These are phyloP conservation scores for Withania somnifera DNA, from an alignment of 305 asterid genomes.

Conservation along the genomic window DNA sequence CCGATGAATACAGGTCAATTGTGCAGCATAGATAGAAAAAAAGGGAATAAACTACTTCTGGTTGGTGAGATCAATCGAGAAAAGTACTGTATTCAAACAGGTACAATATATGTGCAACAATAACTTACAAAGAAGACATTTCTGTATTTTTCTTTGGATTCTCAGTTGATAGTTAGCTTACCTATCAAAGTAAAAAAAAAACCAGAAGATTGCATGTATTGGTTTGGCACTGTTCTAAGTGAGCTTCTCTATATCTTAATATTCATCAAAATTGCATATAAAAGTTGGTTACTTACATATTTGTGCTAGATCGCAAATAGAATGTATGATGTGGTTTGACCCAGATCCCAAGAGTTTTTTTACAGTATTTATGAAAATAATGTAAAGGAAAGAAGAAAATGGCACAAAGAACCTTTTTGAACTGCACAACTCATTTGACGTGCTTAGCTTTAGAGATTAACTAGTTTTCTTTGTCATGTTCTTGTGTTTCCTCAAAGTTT, in stretches of 20 bases:
- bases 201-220: not conserved
- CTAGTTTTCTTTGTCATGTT: too few species aligned
- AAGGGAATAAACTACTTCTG: slow-evolving; percentile 42
- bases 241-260: not conserved
- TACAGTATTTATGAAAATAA: too few species aligned
- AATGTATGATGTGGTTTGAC: not conserved
- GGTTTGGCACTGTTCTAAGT: not conserved
- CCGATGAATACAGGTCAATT: slow-evolving; percentile 18
- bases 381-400: too few species aligned
- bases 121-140: not conserved
- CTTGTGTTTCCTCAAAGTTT: too few species aligned
- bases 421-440: too few species aligned
- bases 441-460: too few species aligned
- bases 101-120: slow-evolving; percentile 13
- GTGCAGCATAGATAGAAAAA: slow-evolving; percentile 16
- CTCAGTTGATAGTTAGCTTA: not conserved
- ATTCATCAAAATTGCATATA: not conserved
- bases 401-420: too few species aligned
- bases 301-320: not conserved
- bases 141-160: not conserved
- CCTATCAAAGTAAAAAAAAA: not conserved
- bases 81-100: slow-evolving; percentile 75
- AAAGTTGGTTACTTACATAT: not conserved
- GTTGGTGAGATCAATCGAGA: slow-evolving; percentile 70
- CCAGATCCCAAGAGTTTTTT: too few species aligned